These are phyloP conservation scores for Monascus purpureus DNA, from an alignment of 495 filamentous ascomycete species.

Conservation along the genomic window DNA sequence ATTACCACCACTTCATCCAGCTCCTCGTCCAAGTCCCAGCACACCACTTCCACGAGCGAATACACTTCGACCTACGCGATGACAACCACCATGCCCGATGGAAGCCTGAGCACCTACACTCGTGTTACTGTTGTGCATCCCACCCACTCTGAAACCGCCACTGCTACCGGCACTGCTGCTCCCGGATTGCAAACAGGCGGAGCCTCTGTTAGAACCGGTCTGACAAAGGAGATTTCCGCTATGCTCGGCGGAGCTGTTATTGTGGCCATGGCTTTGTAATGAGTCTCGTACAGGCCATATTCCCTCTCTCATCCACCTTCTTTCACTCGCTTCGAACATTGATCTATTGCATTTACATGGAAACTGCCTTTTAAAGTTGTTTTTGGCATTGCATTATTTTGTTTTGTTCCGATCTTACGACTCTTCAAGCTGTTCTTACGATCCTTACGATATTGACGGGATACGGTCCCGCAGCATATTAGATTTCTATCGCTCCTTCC, in stretches of 20 bases:
- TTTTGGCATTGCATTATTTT: no score
- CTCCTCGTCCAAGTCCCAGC: slow-evolving; percentile 13
- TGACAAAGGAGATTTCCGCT: slow-evolving; percentile 25
- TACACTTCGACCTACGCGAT: slow-evolving; percentile 19
- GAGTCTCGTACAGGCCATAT: background rate
- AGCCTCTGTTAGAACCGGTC: slow-evolving; percentile 15
- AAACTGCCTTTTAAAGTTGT: no score
- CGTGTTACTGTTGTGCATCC: slow-evolving; percentile 29
- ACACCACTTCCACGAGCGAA: slow-evolving; percentile 15
- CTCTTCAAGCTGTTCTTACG: no score
- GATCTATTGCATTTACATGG: no score
- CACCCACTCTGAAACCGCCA: slow-evolving; percentile 11
- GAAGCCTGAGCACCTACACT: slow-evolving; percentile 34
- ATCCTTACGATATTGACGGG: no score
- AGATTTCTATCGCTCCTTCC: no score
- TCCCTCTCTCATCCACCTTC: background rate
- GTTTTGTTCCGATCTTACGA: no score
- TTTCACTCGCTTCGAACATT: no score
- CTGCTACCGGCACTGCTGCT: slow-evolving; percentile 10
- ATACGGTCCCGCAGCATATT: no score
- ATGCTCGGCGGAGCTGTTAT: slow-evolving; percentile 30
- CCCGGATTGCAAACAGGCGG: slow-evolving; percentile 33
- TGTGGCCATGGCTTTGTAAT: slow-evolving; percentile 26
- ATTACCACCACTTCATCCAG: slow-evolving; percentile 14
- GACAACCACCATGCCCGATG: slow-evolving; percentile 62